phyloP scores from a whole-genome alignment of 805 yeast genomes.

The Yarrowia sp. region DNA sequence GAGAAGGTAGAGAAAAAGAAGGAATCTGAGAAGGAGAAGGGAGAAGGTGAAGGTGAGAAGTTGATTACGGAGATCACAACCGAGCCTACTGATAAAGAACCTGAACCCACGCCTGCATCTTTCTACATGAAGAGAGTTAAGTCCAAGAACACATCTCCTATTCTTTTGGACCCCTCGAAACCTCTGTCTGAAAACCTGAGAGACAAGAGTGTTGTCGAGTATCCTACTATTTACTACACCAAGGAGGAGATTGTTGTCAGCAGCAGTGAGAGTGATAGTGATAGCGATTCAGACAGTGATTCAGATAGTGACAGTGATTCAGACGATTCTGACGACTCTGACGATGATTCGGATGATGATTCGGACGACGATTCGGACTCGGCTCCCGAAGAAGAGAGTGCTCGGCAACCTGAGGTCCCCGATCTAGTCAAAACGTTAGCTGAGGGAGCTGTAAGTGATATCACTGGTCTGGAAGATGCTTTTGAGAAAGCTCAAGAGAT shows the following conservation, averaged over 20 bases:
- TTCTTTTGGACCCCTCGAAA: constrained; percentile 40
- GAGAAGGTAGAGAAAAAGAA: background rate
- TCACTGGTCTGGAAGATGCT: background rate
- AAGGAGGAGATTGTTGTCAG: constrained; percentile 41
- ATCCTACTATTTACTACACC: constrained; percentile 63
- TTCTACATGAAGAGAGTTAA: constrained; percentile 44
- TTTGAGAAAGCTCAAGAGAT: constrained; percentile 22
- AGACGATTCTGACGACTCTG: background rate
- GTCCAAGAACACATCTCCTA: constrained; percentile 39
- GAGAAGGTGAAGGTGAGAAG: background rate
- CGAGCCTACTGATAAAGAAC: background rate
- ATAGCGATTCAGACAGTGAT: constrained; percentile 20
- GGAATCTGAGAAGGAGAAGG: background rate
- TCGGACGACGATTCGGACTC: constrained; percentile 22
- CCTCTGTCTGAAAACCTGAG: constrained; percentile 60
- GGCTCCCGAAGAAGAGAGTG: constrained; percentile 29
- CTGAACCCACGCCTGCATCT: background rate
- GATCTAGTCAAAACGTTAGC: constrained; percentile 1
- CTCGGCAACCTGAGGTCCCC: constrained; percentile 2
- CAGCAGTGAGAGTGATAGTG: constrained; percentile 40
- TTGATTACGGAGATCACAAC: background rate
- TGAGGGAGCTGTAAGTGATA: background rate
- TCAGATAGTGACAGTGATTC: constrained; percentile 38
- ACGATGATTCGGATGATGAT: constrained; percentile 9
- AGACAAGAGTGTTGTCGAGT: constrained; percentile 72